Evolutionary conservation across 495 filamentous ascomycete genomes (phyloP), one percentile per base, ranked within the genome.

Genomic region (Penicillium bialowiezense): DNA sequence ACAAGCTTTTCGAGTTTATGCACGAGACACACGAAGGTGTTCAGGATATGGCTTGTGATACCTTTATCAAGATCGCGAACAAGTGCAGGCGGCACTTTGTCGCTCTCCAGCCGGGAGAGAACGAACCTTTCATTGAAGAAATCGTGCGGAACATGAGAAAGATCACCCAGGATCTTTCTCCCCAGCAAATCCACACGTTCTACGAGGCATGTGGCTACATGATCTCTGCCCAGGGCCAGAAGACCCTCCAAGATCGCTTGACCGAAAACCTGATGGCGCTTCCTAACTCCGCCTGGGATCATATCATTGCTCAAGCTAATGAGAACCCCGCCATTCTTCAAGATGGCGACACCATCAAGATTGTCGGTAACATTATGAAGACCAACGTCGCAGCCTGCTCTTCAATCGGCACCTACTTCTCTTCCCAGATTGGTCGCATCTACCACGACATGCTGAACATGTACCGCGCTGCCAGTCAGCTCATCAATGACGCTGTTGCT

Each of bases 1-100:
- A 97, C 73, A 99, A 99, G 73, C 82, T 99, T 10, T 99, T 99
- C 59, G 93, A 99, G 69, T 99, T 99, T 63, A 99, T 99, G 93
- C 93, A 99, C 68, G 93, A 99, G 64, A 97, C 93, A 4, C 93
- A 99, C 63, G 93, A 99, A 80, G 93, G 91, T 73, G 93, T 99
- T 39, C 93, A 99, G 73, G 93, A 99, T 64, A 99, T 99, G 93
- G 93, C 93, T 55, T 99, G 93, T 58, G 93, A 99, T 72, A 99
- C 93, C 0, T 99, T 99, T 65, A 99, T 99, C 74, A 99, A 99
- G 75, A 99, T 99, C 53, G 95, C 93, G 34, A 93, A 93, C 66
- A 95, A 96, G 69, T 99, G 93, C 75, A 86, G 90, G 59, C 84
- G 93, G 38, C 95, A 99, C 68, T 99, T 99, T 62, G 93, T 99